Evolutionary conservation across 192 early-diverging fungal species (phyloP), one percentile per base, ranked within the genome.

Genomic region (Rhizoclosmatium globosum): DNA sequence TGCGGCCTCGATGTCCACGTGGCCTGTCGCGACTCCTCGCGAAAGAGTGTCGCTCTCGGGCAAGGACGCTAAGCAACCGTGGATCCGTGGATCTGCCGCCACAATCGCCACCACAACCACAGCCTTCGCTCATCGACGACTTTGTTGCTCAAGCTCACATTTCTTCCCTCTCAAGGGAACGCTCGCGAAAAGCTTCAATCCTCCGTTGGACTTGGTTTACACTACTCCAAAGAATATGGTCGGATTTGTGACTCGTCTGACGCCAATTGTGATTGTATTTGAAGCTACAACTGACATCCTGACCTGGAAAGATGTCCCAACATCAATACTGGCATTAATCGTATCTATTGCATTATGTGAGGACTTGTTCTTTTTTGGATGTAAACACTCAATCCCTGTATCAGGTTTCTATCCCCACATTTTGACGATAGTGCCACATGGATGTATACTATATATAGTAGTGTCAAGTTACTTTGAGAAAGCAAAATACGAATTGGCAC

Each of bases 161-260:
- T 74, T 68, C 79, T 41, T 68, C 68, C 3, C 76, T 83, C 46
- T 66, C 80, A 17, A 80, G 85, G 64, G 76, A 85, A 42, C 64
- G 77, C 4, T 71, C 78, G 60, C 70, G 76, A 31, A 86, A 89
- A 62, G 88, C 86, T 43, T 74, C 84, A 48, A 81, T 53, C 87
- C 90, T 21, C 82, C 91, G 0, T 66, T 95, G 42, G 89, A 91
- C 77, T 87, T 92, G 7, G 84, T 94, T 53, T 84, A 85, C 21
- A 93, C 92, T 2, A 91, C 91, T 2, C 87, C 89, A 1, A 87
- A 88, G 53, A 94, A 94, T 74, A 92, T 92, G 69, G 85, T 88
- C 38, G 78, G 86, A 44, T 94, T 95, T 78, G 90, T 92, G 0
- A 82, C 89, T 50, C 85, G 91, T 50, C 83, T 92, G 45, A 88